Evolutionary conservation across 257 asterid genomes (phyloP), one percentile per base, ranked within the genome.

Genomic region (Vinca minor): DNA sequence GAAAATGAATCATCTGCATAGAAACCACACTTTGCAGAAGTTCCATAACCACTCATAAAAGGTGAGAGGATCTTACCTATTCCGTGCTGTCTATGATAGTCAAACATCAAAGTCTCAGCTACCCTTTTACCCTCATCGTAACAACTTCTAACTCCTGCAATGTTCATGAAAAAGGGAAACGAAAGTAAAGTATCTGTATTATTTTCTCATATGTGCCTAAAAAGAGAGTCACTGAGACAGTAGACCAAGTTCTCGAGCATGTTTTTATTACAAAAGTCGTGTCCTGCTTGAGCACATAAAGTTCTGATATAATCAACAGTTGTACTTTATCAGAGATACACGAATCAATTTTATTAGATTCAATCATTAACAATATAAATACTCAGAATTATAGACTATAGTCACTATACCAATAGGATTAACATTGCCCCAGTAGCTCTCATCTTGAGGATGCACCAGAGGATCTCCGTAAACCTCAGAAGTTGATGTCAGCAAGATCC

Each of bases 381-480:
- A 3, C 7, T 35, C 20, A 11, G 39, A 3, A 13, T 44, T 56
- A n/a, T n/a, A 11, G 48, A 48, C 21, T 9, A n/a, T n/a, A n/a
- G n/a, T n/a, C n/a, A n/a, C n/a, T n/a, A 8, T 89, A 92, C 98
- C 98, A 60, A 87, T 92, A 15, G 97, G 97, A 74, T 92, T 89
- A 66, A 92, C 98, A 65, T 92, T 92, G 74, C 98, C 98, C 98
- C 96, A 92, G 73, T 92, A 92, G 69, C 90, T 91, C 79, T 92
- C 98, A 49, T 86, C 78, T 72, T 92, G 98, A 67, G 98, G 98
- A 76, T 92, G 98, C 67, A 82, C 80, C 18, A 92, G 88, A 32
- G 98, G 98, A 74, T 92, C 98, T 49, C 96, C 97, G 66, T 92
- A 92, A 44, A 92, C 98, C 81, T 89, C 98, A 4, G 97, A 89